Base-by-base conservation (phyloP, 1,284 basidiomycete species). In the Sparassis latifolia region DNA sequence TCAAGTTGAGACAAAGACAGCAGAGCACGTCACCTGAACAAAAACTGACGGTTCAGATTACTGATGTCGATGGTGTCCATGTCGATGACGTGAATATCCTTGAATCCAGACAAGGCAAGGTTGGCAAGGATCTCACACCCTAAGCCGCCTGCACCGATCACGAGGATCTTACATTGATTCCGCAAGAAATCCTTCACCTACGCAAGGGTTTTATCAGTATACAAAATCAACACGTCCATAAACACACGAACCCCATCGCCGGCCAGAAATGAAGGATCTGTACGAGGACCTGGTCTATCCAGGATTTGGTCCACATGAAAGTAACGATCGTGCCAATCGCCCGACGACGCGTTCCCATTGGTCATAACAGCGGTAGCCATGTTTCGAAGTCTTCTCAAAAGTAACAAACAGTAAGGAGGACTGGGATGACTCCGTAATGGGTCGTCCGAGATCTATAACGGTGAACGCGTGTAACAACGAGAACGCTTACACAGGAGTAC, bases 31-130 rank as follows among this genome's bases (percentile, higher is more conserved):
- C 58, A 92, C 94, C 96, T 80, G 74, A 99, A 99, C 42, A 99
- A 75, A 68, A 99, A 99, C 69, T 99, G 97, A 43, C 97, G 82
- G 70, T 99, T 99, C 59, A 99, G 77, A 65, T 99, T 99, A 62
- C 93, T 97, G 62, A 99, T 92, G 69, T 99, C 97, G 67, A 99
- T 99, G 3, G 96, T 98, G 74, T 99, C 97, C 96, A 99, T 99
- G 75, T 99, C 97, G 66, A 99, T 99, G 58, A 99, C 94, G 74
- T 99, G 92, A 55, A 99, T 97, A 64, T 99, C 89, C 66, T 88
- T 89, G 80, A 99, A 99, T 27, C 97, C 97, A 48, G 91, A 87
- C 56, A 97, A 71, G 29, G 94, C 93, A 45, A 97, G 80, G 69
- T 97, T 95, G 55, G 92, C 89, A 37, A 97, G 77, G 61, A 97